Evolutionary conservation across 139 green algal genomes (phyloP).

Genomic region (Chlorella ohadii): DNA sequence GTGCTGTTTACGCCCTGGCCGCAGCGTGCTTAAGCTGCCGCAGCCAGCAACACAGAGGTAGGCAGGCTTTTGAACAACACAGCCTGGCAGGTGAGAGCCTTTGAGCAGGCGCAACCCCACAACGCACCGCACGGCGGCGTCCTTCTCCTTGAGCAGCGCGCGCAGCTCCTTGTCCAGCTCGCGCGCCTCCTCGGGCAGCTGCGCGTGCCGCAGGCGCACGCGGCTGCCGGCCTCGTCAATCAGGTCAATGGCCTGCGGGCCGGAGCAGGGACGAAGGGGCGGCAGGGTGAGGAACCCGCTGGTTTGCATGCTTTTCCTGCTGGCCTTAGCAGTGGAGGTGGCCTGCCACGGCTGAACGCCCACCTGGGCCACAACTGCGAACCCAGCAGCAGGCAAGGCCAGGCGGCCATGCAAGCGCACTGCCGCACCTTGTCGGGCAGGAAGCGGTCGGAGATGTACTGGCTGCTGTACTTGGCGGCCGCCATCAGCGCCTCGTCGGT

Average conservation of each 20-base stretch:
- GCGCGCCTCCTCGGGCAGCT: slow-evolving; percentile 97
- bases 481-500: slow-evolving; percentile 94
- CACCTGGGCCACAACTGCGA: no score
- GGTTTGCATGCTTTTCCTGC: no score
- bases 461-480: slow-evolving; percentile 89
- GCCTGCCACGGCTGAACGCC: no score
- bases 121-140: slow-evolving; percentile 82
- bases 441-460: slow-evolving; percentile 97
- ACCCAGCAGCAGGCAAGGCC: no score
- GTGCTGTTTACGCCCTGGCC: no score
- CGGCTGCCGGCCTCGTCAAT: slow-evolving; percentile 98
- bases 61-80: no score
- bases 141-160: slow-evolving; percentile 99
- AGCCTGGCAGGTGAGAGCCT: no score
- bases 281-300: neutral
- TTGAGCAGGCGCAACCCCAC: no score
- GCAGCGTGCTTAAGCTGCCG: no score
- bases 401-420: no score
- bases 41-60: neutral
- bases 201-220: slow-evolving; percentile 94
- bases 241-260: slow-evolving; percentile 94
- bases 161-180: slow-evolving; percentile 93
- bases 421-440: slow-evolving; percentile 58
- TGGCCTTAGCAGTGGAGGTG: no score
- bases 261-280: neutral